Percentiles rank a stretch among this genome's conserved stretches.
These are phyloP conservation scores for Globisporangium barbulae DNA, from an alignment of 352 stramenopile genomes.

Conservation along the genomic window DNA sequence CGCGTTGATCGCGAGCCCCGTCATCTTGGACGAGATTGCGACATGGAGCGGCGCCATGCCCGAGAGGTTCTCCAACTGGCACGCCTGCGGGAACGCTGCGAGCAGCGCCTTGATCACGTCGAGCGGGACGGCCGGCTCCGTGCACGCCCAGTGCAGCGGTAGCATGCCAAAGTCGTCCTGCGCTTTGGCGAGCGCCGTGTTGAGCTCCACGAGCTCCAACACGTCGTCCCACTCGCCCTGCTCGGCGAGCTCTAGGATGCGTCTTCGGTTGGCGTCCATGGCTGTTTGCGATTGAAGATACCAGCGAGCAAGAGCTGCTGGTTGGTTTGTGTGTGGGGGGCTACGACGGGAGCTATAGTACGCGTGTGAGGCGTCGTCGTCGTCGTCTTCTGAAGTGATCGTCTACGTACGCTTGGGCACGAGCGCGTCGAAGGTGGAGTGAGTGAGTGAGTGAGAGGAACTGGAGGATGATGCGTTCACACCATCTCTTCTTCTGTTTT, in stretches of 20 bases:
- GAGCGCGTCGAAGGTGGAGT: conserved; percentile 1
- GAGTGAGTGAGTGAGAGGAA: conserved; percentile 2
- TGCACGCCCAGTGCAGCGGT: conserved; percentile 82
- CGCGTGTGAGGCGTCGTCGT: conserved; percentile 5
- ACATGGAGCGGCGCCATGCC: conserved; percentile 81
- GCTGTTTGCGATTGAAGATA: conserved; percentile 12
- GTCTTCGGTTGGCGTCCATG: conserved; percentile 42
- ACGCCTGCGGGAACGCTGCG: conserved; percentile 50
- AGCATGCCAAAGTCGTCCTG: conserved; percentile 84
- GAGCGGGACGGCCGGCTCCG: conserved; percentile 47
- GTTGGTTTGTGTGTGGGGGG: neutral
- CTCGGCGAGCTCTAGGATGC: conserved; percentile 55
- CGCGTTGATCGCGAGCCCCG: conserved; percentile 51
- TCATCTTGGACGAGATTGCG: conserved; percentile 67
- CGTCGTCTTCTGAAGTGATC: neutral
- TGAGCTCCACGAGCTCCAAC: conserved; percentile 35
- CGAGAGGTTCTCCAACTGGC: conserved; percentile 64
- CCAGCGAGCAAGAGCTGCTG: neutral
- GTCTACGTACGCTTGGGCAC: neutral
- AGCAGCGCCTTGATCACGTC: conserved; percentile 45
- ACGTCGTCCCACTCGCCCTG: conserved; percentile 63
- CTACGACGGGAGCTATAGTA: neutral
- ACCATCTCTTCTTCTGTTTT: neutral
- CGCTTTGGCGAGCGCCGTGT: conserved; percentile 46
- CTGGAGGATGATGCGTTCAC: conserved; percentile 1